phyloP scores from a whole-genome alignment of 1,139 yeast genomes.

The Sugiyamaella japonica region DNA sequence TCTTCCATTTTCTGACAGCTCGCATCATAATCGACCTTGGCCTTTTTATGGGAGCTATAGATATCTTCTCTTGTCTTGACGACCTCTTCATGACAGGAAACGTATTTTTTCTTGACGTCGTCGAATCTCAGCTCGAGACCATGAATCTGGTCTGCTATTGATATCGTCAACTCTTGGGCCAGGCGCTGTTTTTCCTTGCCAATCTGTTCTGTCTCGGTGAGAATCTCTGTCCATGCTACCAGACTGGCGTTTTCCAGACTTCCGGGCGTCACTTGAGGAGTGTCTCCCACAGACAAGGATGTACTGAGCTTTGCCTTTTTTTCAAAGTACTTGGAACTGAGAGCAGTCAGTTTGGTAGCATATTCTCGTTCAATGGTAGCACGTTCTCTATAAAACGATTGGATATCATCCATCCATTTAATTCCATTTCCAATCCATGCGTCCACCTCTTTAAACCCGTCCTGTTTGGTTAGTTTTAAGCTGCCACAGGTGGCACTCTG shows the following conservation, averaged over 20 bases:
- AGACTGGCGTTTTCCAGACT: conserved; percentile 88
- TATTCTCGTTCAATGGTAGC: conserved; percentile 82
- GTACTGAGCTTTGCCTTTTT: conserved; percentile 73
- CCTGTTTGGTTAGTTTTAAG: conserved; percentile 45
- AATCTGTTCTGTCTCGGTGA: conserved; percentile 79
- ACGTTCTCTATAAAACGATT: conserved; percentile 79
- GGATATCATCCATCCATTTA: conserved; percentile 75
- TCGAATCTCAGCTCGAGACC: conserved; percentile 57
- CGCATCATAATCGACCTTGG: conserved; percentile 74
- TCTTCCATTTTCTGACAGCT: conserved; percentile 79
- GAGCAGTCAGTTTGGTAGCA: conserved; percentile 60
- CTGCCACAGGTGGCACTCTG: background rate
- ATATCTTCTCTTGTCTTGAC: conserved; percentile 56
- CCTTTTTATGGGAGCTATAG: conserved; percentile 66
- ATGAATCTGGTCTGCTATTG: conserved; percentile 63
- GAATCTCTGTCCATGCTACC: conserved; percentile 90
- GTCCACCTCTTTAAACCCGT: conserved; percentile 71
- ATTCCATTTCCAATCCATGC: conserved; percentile 61
- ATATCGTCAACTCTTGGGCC: conserved; percentile 59
- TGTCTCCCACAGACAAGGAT: conserved; percentile 81
- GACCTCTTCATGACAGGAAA: conserved; percentile 59
- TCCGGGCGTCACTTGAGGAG: conserved; percentile 91
- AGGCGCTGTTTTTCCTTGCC: conserved; percentile 67
- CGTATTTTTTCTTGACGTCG: conserved; percentile 56
- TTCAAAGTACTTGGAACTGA: conserved; percentile 70